phyloP scores from a whole-genome alignment of 2,329 filamentous ascomycete species.

The Daldinia sp. region DNA sequence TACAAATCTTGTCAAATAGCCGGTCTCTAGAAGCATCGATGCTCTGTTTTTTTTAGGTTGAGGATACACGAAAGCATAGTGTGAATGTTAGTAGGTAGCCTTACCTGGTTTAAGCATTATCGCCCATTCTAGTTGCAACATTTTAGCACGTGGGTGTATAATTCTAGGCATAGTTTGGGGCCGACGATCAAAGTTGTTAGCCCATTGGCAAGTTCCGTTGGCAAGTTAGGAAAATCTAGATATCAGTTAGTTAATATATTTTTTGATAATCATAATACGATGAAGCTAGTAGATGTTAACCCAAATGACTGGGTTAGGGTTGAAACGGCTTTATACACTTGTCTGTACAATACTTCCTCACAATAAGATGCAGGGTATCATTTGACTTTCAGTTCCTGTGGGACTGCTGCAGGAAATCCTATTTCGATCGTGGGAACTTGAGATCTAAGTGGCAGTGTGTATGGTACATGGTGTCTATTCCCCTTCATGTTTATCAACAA shows the following conservation, averaged over 20 bases:
- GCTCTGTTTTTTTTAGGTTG: background rate
- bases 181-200: background rate
- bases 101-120: conserved; percentile 7
- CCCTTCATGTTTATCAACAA: background rate
- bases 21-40: background rate
- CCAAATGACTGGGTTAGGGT: conserved; percentile 7
- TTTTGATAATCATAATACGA: conserved; percentile 8
- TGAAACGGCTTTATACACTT: background rate
- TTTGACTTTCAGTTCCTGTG: conserved; percentile 24
- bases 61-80: background rate
- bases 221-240: conserved; percentile 4
- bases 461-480: background rate
- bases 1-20: conserved; percentile 18
- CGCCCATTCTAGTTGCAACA: conserved; percentile 38
- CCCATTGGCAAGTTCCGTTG: conserved; percentile 7
- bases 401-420: conserved; percentile 23
- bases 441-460: conserved; percentile 4
- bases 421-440: conserved; percentile 10
- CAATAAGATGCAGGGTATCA: conserved; percentile 12
- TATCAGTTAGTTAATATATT: background rate
- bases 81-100: background rate
- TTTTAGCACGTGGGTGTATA: conserved; percentile 37
- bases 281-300: background rate
- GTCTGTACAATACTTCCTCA: background rate
- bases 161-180: background rate